Conservation (phyloP, 163 green algal species). For the Scenedesmus sp. region DNA sequence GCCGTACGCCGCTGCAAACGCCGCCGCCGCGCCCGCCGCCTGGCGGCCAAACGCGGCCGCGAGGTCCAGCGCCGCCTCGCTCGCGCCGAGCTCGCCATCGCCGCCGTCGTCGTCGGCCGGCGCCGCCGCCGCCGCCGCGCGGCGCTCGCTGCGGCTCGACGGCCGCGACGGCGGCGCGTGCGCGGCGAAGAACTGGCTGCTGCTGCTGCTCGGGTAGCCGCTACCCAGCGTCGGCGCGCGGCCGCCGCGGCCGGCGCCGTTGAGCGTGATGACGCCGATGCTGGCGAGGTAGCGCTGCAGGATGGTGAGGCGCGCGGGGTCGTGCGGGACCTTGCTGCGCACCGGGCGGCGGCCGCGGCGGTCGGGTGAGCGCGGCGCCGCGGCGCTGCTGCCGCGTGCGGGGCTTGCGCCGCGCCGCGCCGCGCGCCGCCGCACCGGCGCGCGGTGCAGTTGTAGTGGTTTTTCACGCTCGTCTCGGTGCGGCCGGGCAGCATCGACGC, state of each 20-base stretch:
- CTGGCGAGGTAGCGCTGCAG: slow-evolving; percentile 37
- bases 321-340: slow-evolving; percentile 34
- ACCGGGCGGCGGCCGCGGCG: too few relatives aligned
- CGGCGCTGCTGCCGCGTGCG: background rate
- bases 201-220: slow-evolving; percentile 37
- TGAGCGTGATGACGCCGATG: slow-evolving; percentile 33
- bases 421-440: background rate
- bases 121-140: background rate
- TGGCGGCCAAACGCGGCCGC: too few relatives aligned
- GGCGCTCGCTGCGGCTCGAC: too few relatives aligned
- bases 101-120: too few relatives aligned
- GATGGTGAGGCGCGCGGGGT: slow-evolving; percentile 27
- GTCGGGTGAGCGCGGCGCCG: too few relatives aligned
- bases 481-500: slow-evolving; percentile 38
- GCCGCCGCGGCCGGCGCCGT: background rate
- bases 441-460: slow-evolving; percentile 47
- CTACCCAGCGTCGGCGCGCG: slow-evolving; percentile 20
- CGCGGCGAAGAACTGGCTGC: slow-evolving; percentile 12
- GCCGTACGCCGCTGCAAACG: background rate
- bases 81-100: too few relatives aligned
- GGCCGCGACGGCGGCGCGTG: background rate
- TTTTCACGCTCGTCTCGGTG: slow-evolving; percentile 38
- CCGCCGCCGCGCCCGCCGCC: slow-evolving; percentile 1
- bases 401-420: background rate
- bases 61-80: too few relatives aligned